These are phyloP conservation scores for Fusarium sororula DNA, from an alignment of 2,329 filamentous ascomycete genomes.

Conservation along the genomic window DNA sequence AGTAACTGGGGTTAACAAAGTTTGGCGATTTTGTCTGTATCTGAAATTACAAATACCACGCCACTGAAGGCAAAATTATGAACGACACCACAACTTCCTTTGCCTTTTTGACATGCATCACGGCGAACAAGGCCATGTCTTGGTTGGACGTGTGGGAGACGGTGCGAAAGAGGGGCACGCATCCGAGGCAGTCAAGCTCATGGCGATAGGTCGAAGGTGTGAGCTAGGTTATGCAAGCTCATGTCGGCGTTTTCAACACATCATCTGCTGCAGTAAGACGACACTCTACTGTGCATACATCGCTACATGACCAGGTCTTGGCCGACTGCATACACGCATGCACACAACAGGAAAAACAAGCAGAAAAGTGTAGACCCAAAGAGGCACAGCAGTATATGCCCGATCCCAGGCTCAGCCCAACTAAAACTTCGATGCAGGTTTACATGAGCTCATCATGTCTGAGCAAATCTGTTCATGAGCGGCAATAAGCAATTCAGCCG, in stretches of 20 bases:
- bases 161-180: constrained; percentile 27
- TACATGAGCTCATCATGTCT: constrained; percentile 13
- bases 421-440: background rate
- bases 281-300: constrained; percentile 6
- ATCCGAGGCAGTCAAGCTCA: constrained; percentile 10
- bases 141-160: constrained; percentile 4
- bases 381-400: constrained; percentile 30
- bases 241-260: constrained; percentile 25
- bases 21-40: constrained; percentile 34
- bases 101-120: background rate
- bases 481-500: constrained; percentile 16
- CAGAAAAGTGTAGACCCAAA: constrained; percentile 4
- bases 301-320: constrained; percentile 5
- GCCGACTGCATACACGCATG: constrained; percentile 23
- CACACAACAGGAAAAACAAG: constrained; percentile 24
- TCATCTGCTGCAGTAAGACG: constrained; percentile 35
- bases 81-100: constrained; percentile 8
- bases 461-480: constrained; percentile 4
- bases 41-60: constrained; percentile 39
- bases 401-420: constrained; percentile 38
- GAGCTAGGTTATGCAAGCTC: constrained; percentile 24
- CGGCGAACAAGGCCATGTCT: background rate
- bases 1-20: constrained; percentile 38
- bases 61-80: constrained; percentile 35
- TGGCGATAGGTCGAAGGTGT: constrained; percentile 29